A percentile compares a stretch with the other conserved stretches of the same genome.
Conservation (phyloP, 2,329 filamentous ascomycete genomes). For the Teratosphaeria gauchensis region DNA sequence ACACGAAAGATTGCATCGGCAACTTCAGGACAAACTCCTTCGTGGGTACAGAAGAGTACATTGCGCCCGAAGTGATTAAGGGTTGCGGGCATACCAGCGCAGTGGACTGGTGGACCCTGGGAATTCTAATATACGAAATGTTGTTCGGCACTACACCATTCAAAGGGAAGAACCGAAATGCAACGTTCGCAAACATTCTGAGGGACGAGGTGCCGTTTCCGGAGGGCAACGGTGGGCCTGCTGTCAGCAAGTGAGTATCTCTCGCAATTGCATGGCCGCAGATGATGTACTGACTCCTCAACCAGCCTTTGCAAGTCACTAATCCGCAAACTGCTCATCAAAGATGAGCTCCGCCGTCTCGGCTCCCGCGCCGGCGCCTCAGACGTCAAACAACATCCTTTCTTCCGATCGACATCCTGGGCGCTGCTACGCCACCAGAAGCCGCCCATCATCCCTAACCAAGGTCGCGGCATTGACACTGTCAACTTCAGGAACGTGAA, state of each 20-base stretch:
- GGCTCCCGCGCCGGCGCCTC: slow-evolving; percentile 91
- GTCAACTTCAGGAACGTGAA: slow-evolving; percentile 98
- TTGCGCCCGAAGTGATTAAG: slow-evolving; percentile 97
- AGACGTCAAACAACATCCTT: slow-evolving; percentile 91
- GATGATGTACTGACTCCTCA: not conserved
- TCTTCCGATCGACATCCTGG: slow-evolving; percentile 95
- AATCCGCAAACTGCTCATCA: slow-evolving; percentile 93
- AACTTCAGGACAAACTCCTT: slow-evolving; percentile 99
- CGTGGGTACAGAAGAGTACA: slow-evolving; percentile 97
- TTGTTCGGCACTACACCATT: slow-evolving; percentile 96
- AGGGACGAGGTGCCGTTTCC: slow-evolving; percentile 94
- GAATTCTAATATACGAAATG: slow-evolving; percentile 98
- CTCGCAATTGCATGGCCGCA: not conserved
- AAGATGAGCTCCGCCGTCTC: slow-evolving; percentile 87
- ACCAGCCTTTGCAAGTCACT: slow-evolving; percentile 85
- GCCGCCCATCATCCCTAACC: slow-evolving; percentile 88
- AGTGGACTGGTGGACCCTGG: slow-evolving; percentile 98
- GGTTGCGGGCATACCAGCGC: slow-evolving; percentile 96
- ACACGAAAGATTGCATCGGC: slow-evolving; percentile 95
- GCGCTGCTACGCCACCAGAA: slow-evolving; percentile 95
- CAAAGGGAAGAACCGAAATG: slow-evolving; percentile 98
- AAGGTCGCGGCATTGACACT: slow-evolving; percentile 83
- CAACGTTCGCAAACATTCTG: slow-evolving; percentile 94
- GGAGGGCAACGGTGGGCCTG: slow-evolving; percentile 71
- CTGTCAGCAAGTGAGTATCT: slow-evolving; percentile 75